Evolutionary conservation across 257 asterid genomes (phyloP).

Genomic region (Cordia subcordata): DNA sequence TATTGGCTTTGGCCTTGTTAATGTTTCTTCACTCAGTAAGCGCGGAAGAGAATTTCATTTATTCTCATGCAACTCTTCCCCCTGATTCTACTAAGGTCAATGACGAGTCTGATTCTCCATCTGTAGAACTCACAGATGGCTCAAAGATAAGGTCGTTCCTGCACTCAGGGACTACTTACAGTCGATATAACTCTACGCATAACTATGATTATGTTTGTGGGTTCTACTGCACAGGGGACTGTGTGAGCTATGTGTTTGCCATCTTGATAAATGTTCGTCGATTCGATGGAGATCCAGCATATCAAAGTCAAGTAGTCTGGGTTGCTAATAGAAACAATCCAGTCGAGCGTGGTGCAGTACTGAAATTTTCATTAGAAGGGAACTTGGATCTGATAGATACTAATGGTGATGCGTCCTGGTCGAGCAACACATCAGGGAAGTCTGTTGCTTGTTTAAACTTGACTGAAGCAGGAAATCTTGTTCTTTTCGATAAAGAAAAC

Average conservation of each 20-base stretch:
- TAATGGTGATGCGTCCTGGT: constrained; percentile 22
- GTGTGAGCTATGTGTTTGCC: constrained; percentile 38
- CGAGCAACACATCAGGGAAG: constrained; percentile 14
- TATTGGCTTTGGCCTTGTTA: too few species aligned
- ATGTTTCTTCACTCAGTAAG: too few species aligned
- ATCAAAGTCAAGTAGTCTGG: constrained; percentile 18
- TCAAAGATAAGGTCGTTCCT: constrained; percentile 35
- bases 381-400: constrained; percentile 13
- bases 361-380: constrained; percentile 18
- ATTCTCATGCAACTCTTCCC: too few species aligned
- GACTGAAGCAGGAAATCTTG: constrained; percentile 18
- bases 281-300: too few species aligned
- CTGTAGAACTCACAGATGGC: too few species aligned
- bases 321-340: constrained; percentile 20
- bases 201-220: constrained; percentile 44
- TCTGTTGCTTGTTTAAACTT: constrained; percentile 11
- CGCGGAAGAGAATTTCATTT: too few species aligned
- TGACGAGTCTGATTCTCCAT: too few species aligned
- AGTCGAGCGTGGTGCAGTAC: constrained; percentile 10
- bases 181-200: too few species aligned
- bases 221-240: constrained; percentile 35
- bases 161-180: too few species aligned
- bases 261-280: constrained; percentile 15
- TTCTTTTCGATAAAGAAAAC: constrained; percentile 9
- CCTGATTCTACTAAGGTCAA: too few species aligned